Percentiles rank a stretch among this genome's conserved stretches.
Conservation (phyloP, 192 early-diverging fungal genomes). For the Coemansia pectinata region DNA sequence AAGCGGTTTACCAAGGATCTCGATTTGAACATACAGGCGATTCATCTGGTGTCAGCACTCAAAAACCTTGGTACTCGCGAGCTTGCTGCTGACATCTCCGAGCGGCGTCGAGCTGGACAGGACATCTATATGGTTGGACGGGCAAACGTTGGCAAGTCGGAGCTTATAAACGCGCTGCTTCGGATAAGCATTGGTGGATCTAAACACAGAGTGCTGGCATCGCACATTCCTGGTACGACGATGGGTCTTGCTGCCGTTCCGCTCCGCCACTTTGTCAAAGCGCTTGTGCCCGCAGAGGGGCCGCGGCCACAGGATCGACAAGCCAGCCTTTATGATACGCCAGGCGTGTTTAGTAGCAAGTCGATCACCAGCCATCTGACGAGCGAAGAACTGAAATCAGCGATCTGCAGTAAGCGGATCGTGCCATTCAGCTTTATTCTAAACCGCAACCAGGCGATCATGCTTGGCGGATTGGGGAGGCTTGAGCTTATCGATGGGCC, state of each 20-base stretch:
- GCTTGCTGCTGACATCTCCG: constrained; percentile 50
- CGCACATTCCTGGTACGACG: constrained; percentile 73
- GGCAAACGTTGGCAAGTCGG: constrained; percentile 79
- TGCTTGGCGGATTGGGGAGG: constrained; percentile 61
- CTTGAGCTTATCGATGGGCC: constrained; percentile 59
- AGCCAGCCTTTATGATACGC: constrained; percentile 59
- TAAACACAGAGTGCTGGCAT: constrained; percentile 59
- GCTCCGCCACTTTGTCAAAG: constrained; percentile 56
- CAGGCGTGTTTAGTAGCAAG: constrained; percentile 63
- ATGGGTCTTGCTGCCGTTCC: constrained; percentile 63
- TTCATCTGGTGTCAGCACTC: constrained; percentile 62
- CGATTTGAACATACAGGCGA: constrained; percentile 38
- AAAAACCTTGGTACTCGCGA: constrained; percentile 60
- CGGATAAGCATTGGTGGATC: constrained; percentile 55
- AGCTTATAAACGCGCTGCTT: constrained; percentile 67
- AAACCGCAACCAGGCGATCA: constrained; percentile 55
- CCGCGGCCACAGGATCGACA: constrained; percentile 39
- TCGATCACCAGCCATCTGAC: constrained; percentile 55
- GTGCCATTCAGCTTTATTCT: constrained; percentile 60
- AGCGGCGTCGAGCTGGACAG: constrained; percentile 40
- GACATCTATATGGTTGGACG: constrained; percentile 74
- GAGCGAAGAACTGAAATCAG: constrained; percentile 56
- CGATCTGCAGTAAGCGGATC: constrained; percentile 46
- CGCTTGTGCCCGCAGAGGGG: constrained; percentile 39
- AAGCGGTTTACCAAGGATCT: constrained; percentile 47